Percentiles rank a stretch among this genome's conserved stretches.
phyloP scores from a whole-genome alignment of 2,329 filamentous ascomycete genomes.

The Lachnellula arida region DNA sequence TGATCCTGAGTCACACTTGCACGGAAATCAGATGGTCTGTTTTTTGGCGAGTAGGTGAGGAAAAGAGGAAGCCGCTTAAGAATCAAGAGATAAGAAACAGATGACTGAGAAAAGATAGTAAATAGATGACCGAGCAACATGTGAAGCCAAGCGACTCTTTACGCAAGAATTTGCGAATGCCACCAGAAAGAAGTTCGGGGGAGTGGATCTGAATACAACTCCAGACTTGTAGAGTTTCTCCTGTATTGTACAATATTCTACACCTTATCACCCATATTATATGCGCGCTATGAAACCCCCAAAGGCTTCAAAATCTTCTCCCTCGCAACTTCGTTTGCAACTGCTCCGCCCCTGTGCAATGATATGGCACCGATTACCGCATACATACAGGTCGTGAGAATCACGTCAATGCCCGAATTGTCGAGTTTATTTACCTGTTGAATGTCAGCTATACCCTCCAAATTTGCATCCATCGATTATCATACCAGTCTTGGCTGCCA shows the following conservation, averaged over 20 bases:
- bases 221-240: background rate
- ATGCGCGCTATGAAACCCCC: constrained; percentile 26
- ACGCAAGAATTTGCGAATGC: too few species aligned
- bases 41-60: too few species aligned
- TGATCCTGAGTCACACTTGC: too few species aligned
- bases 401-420: constrained; percentile 67
- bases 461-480: constrained; percentile 9
- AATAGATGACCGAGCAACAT: too few species aligned
- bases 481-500: constrained; percentile 84
- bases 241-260: constrained; percentile 29
- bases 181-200: too few species aligned
- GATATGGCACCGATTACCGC: constrained; percentile 85
- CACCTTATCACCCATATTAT: constrained; percentile 16
- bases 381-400: constrained; percentile 74
- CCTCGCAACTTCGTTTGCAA: constrained; percentile 68
- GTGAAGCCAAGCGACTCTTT: too few species aligned
- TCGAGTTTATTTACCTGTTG: constrained; percentile 59
- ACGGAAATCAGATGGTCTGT: too few species aligned
- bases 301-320: constrained; percentile 49
- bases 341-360: constrained; percentile 78
- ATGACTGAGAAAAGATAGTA: too few species aligned
- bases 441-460: constrained; percentile 18
- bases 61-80: too few species aligned
- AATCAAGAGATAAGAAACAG: too few species aligned
- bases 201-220: background rate